Conservation (phyloP, 2,329 filamentous ascomycete species). For the Fusarium veterinarium region DNA sequence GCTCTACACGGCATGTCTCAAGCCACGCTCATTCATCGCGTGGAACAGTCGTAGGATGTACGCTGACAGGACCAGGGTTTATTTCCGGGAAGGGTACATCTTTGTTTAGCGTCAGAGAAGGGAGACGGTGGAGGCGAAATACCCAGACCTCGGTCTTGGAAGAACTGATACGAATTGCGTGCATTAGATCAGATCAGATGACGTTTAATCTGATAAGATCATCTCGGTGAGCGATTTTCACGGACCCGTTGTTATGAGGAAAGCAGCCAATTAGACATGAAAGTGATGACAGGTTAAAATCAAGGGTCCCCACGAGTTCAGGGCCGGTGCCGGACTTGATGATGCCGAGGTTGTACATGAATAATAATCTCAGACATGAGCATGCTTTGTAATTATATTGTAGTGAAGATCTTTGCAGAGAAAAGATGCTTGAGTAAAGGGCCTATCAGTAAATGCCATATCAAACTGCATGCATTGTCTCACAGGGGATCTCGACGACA, state of each 20-base stretch:
- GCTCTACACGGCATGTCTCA: constrained; percentile 20
- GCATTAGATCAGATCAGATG: constrained; percentile 34
- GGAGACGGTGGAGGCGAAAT: constrained; percentile 18
- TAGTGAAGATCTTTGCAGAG: neutral
- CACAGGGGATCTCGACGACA: neutral
- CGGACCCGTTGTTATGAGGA: neutral
- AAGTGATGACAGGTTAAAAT: neutral
- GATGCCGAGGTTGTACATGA: constrained; percentile 18
- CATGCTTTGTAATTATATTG: neutral
- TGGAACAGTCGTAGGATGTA: constrained; percentile 30
- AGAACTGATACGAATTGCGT: constrained; percentile 24
- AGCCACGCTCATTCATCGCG: constrained; percentile 30
- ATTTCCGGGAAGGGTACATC: constrained; percentile 6
- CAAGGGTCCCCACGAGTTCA: constrained; percentile 31
- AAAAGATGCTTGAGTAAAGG: neutral
- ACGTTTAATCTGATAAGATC: constrained; percentile 34
- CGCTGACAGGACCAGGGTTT: constrained; percentile 19
- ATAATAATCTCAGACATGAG: neutral
- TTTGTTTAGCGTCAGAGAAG: constrained; percentile 4
- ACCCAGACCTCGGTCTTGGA: neutral
- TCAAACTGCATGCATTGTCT: constrained; percentile 3
- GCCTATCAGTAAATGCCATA: constrained; percentile 7
- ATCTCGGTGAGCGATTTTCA: constrained; percentile 39
- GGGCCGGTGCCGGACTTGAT: constrained; percentile 18
- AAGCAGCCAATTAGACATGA: neutral